Percentiles rank a stretch among this genome's conserved stretches.
Evolutionary conservation across 139 green algal species (phyloP).

Genomic region (Chlorella sorokiniana): DNA sequence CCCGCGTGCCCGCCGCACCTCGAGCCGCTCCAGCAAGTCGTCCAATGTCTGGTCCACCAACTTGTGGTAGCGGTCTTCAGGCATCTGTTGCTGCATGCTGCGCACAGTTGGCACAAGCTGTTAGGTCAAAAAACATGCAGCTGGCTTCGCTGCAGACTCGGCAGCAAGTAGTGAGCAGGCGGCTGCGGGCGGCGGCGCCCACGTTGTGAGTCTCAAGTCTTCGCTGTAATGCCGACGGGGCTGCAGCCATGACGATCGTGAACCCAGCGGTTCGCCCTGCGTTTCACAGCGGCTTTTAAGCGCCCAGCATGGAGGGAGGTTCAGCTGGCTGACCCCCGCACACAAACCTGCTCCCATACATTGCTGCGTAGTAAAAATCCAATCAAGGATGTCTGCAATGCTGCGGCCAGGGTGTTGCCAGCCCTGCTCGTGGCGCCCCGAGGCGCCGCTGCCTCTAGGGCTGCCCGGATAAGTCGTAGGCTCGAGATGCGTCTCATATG

Average conservation of each 20-base stretch:
- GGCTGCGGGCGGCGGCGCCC: neutral
- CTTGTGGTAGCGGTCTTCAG: constrained; percentile 64
- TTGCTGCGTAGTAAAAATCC: neutral
- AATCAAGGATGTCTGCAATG: too few relatives aligned
- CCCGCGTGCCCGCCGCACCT: constrained; percentile 39
- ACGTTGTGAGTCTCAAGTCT: neutral
- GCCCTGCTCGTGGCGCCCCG: too few relatives aligned
- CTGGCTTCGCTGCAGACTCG: too few relatives aligned
- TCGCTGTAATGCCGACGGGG: neutral
- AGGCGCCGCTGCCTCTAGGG: too few relatives aligned
- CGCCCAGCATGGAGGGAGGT: too few relatives aligned
- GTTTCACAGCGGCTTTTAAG: neutral
- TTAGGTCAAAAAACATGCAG: too few relatives aligned
- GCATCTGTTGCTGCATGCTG: neutral
- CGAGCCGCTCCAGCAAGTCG: constrained; percentile 64
- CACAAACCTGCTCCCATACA: neutral
- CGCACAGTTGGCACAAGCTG: neutral
- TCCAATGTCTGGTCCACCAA: constrained; percentile 64
- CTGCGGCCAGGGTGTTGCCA: too few relatives aligned
- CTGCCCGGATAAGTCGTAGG: too few relatives aligned
- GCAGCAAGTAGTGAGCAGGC: too few relatives aligned
- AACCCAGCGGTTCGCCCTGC: neutral
- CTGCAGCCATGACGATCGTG: neutral
- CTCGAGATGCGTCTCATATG: too few relatives aligned
- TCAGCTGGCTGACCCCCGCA: too few relatives aligned